Evolutionary conservation across 257 asterid species (phyloP).

Genomic region (Solanum habrochaites): DNA sequence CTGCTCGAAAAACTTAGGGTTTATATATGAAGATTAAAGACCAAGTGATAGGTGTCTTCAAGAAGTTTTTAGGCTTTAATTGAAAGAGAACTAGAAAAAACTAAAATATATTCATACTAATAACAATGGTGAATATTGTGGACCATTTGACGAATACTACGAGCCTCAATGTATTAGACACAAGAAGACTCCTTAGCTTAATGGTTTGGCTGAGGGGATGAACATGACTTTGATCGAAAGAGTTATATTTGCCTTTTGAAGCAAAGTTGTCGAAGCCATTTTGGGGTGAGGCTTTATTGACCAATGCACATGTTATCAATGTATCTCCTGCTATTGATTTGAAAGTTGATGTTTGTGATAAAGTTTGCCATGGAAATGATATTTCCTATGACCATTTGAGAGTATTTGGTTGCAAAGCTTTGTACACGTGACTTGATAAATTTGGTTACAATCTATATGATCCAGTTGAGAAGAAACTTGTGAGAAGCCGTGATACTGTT

Average conservation of each 20-base stretch:
- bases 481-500: background rate
- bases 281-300: background rate
- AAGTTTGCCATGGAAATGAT: background rate
- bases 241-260: background rate
- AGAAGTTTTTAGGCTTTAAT: background rate
- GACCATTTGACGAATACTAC: background rate
- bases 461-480: background rate
- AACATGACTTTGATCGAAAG: background rate
- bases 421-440: background rate
- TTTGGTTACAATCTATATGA: background rate
- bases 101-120: no score
- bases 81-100: background rate
- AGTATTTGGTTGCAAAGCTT: background rate
- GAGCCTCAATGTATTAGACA: background rate
- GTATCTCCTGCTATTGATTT: background rate
- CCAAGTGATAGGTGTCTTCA: background rate
- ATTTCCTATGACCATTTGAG: background rate
- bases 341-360: background rate
- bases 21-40: background rate
- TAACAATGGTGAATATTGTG: background rate
- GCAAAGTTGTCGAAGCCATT: background rate
- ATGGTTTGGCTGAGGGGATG: background rate
- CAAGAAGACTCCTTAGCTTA: background rate
- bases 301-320: background rate
- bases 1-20: background rate